These are phyloP conservation scores for Monosporascus sp. DNA, from an alignment of 2,329 filamentous ascomycete species.

Conservation along the genomic window DNA sequence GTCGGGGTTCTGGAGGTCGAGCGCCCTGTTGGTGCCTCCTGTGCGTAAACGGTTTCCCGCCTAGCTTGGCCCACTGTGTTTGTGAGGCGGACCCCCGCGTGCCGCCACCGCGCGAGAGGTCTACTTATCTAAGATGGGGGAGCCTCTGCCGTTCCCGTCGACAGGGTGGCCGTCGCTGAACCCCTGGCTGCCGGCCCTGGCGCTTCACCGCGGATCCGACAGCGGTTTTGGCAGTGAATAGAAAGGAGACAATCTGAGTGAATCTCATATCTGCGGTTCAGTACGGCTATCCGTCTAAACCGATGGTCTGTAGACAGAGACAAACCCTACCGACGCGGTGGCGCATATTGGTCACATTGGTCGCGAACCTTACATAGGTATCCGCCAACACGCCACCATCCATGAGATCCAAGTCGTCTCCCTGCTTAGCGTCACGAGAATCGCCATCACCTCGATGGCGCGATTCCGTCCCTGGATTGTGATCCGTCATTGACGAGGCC, in stretches of 20 bases:
- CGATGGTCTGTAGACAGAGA: too few species aligned
- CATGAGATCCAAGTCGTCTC: too few species aligned
- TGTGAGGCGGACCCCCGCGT: background rate
- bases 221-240: slow-evolving; percentile 12
- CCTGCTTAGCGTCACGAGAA: too few species aligned
- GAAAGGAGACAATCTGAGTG: slow-evolving; percentile 11
- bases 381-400: too few species aligned
- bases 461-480: too few species aligned
- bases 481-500: too few species aligned
- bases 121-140: slow-evolving; percentile 47
- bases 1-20: slow-evolving; percentile 59
- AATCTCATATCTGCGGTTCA: slow-evolving; percentile 12
- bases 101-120: background rate
- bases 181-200: slow-evolving; percentile 19
- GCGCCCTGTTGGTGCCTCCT: slow-evolving; percentile 59
- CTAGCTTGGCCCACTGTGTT: background rate
- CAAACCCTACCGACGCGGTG: too few species aligned
- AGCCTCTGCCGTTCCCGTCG: slow-evolving; percentile 52
- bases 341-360: too few species aligned
- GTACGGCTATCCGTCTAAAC: too few species aligned
- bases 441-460: too few species aligned
- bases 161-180: slow-evolving; percentile 51
- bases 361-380: too few species aligned
- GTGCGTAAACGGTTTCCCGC: background rate
- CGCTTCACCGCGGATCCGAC: slow-evolving; percentile 17